phyloP scores from a whole-genome alignment of 192 early-diverging fungal genomes.

The Chytriomyces sp. region DNA sequence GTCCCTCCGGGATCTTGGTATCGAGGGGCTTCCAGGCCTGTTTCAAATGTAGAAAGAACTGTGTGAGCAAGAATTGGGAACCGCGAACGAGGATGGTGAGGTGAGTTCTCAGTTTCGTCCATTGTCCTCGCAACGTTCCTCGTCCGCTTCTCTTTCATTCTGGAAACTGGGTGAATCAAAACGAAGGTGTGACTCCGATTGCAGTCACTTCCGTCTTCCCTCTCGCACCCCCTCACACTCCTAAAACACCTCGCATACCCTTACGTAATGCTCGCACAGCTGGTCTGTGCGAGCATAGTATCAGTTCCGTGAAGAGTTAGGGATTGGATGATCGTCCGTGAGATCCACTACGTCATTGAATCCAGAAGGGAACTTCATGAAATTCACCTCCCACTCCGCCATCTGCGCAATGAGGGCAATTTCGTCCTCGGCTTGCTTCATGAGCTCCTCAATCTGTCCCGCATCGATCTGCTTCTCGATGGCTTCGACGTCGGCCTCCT shows the following conservation, averaged over 20 bases:
- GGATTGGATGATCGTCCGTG: not conserved
- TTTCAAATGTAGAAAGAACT: not conserved
- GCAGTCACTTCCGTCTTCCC: no score
- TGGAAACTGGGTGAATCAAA: no score
- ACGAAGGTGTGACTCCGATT: no score
- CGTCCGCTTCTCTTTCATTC: no score
- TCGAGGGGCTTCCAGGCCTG: conserved; percentile 82
- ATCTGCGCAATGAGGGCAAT: conserved; percentile 78
- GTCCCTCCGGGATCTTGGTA: conserved; percentile 72
- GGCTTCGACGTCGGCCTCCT: conserved; percentile 67
- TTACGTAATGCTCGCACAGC: not conserved
- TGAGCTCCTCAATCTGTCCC: conserved; percentile 93
- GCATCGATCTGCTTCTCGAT: conserved; percentile 78
- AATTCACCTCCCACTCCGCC: conserved; percentile 82
- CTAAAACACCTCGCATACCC: not conserved
- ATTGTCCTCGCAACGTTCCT: no score
- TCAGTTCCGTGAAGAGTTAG: not conserved
- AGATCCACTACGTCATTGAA: conserved; percentile 8
- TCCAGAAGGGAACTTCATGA: not conserved
- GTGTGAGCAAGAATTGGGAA: not conserved
- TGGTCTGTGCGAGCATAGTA: not conserved
- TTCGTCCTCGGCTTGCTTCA: conserved; percentile 86
- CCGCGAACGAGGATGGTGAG: conserved; percentile 1
- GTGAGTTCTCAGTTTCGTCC: no score
- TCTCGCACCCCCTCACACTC: no score